Evolutionary conservation across 164 flowering plant species (phyloP).

Genomic region (Piper longum): DNA sequence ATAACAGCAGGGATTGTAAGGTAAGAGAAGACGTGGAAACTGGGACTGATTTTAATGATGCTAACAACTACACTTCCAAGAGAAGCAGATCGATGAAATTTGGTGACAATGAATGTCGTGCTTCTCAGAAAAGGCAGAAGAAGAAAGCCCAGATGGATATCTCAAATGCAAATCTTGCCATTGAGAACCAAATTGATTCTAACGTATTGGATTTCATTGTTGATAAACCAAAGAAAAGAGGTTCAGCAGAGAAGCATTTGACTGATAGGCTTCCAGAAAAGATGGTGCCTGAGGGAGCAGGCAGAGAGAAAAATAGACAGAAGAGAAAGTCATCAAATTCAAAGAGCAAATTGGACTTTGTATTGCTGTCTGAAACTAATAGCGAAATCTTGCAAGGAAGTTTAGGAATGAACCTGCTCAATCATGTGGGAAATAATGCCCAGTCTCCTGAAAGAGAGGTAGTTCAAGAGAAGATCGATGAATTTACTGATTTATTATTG

Average conservation of each 20-base stretch:
- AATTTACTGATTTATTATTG: background rate
- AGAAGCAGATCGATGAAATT: slow-evolving; percentile 5
- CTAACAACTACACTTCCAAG: slow-evolving; percentile 6
- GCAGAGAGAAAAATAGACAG: slow-evolving; percentile 14
- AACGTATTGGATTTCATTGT: slow-evolving; percentile 4
- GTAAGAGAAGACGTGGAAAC: background rate
- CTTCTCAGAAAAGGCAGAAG: slow-evolving; percentile 23
- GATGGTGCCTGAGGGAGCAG: slow-evolving; percentile 6
- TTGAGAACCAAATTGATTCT: too few species aligned
- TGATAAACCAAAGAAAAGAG: slow-evolving; percentile 3
- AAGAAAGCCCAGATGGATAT: slow-evolving; percentile 12
- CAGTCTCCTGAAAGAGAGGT: background rate
- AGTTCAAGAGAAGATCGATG: background rate
- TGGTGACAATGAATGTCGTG: slow-evolving; percentile 3
- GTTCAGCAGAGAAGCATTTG: background rate
- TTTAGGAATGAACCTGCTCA: too few species aligned
- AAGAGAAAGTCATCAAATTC: slow-evolving; percentile 8
- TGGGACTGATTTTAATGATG: background rate
- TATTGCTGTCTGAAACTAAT: slow-evolving; percentile 6
- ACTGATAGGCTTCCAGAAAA: background rate
- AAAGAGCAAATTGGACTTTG: slow-evolving; percentile 5
- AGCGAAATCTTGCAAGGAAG: background rate
- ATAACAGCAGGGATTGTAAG: background rate
- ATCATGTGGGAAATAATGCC: background rate
- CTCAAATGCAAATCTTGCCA: background rate